Evolutionary conservation across 2,329 filamentous ascomycete species (phyloP), one percentile per base, ranked within the genome.

Genomic region (Arthrobotrys sphaeroides): DNA sequence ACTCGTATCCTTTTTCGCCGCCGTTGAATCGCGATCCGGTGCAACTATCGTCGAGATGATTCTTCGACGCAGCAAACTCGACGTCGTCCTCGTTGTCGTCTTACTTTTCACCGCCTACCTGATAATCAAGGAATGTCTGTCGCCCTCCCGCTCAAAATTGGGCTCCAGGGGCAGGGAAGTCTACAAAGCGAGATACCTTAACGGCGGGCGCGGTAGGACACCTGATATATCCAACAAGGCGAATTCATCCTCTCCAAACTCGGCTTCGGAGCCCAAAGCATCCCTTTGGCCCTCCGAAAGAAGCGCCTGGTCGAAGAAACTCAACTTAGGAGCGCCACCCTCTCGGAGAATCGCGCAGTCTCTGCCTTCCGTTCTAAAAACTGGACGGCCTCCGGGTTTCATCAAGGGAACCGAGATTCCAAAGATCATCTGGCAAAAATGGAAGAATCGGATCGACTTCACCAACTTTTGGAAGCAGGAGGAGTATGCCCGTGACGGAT

Each of bases 391-490:
- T 13, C 18, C 18, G 1, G 18, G 9, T 4, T 38, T 1, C 10
- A 38, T 55, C 3, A 43, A 33, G 2, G 53, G 42, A 12, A 70
- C 55, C 6, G 12, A 40, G 13, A 70, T 70, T 13, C 57, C 66
- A 1, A 70, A 61, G 24, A 22, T 31, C 9, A 70, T 70, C 9
- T 70, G 66, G 66, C 66, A 70, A n/a, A 70, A 61, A 18, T 62
- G 66, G 66, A 62, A 62, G 43, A 62, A 45, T 13, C 55, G 66
- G n/a, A 55, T 70, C 45, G 55, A 70, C 12, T 12, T 45, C 2
- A 42, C 16, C 12, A 69, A 69, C 31, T 22, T 69, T 13, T 69
- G 65, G 65, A 31, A 28, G 13, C 65, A 69, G 20, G 51, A 59
- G 12, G 31, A 40, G 26, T 69, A 69, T 13, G 42, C 53, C 20